Conservation (phyloP, 345 rosid species). For the Garcia nutans region DNA sequence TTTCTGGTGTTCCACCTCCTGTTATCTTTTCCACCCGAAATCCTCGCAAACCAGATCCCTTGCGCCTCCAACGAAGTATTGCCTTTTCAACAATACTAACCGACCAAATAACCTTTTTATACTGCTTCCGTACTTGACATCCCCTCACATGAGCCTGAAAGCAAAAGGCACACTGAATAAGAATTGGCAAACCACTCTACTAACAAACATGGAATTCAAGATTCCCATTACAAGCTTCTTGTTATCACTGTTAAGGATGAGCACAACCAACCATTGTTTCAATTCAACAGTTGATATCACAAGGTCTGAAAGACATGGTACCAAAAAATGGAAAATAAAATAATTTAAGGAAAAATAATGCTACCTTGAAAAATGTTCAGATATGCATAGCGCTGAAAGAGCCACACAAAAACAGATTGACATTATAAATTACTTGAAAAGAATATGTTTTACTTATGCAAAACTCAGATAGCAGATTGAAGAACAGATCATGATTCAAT, state of each 20-base stretch:
- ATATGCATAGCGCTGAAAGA: neutral
- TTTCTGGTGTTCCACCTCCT: slow-evolving; percentile 15
- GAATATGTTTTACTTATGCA: neutral
- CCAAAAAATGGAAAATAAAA: neutral
- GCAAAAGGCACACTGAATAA: slow-evolving; percentile 12
- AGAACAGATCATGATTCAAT: neutral
- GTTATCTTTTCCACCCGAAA: slow-evolving; percentile 32
- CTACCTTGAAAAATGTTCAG: neutral
- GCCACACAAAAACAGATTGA: neutral
- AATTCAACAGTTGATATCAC: neutral
- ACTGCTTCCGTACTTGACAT: slow-evolving; percentile 57
- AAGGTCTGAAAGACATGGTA: neutral
- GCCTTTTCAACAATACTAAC: slow-evolving; percentile 63
- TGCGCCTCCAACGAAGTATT: slow-evolving; percentile 68
- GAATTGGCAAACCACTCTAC: neutral
- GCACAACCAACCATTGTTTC: neutral
- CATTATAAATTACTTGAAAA: neutral
- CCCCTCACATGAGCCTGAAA: slow-evolving; percentile 72
- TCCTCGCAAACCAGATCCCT: slow-evolving; percentile 58
- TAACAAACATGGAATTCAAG: neutral
- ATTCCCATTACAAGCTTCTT: neutral
- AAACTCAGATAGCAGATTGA: neutral
- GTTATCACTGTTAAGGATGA: neutral
- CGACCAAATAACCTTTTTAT: slow-evolving; percentile 60
- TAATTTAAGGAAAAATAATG: neutral